Evolutionary conservation across 345 rosid species (phyloP).

Genomic region (Arabis alpina): DNA sequence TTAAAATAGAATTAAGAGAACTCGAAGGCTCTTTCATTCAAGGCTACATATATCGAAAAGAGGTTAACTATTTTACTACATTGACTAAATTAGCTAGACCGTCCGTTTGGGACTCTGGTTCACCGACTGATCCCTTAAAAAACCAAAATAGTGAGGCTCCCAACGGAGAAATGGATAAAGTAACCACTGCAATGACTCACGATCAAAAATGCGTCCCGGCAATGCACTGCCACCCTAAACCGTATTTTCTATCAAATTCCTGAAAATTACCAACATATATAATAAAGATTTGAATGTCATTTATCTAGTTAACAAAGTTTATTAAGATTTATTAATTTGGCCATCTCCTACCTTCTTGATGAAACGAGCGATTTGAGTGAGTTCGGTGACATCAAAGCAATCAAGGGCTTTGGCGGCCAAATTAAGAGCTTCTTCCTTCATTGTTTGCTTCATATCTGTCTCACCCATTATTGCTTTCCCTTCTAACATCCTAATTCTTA

Average conservation of each 20-base stretch:
- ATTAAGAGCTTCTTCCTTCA: constrained; percentile 73
- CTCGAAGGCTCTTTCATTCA: not conserved
- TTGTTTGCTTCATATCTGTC: constrained; percentile 78
- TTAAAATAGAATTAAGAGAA: not conserved
- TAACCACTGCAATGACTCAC: constrained; percentile 63
- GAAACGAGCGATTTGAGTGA: constrained; percentile 73
- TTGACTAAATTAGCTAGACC: constrained; percentile 17
- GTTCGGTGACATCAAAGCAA: constrained; percentile 68
- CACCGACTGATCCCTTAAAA: constrained; percentile 62
- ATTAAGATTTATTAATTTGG: no score
- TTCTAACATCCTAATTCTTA: constrained; percentile 59
- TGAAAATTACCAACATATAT: not conserved
- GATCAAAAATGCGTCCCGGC: constrained; percentile 68
- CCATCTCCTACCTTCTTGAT: constrained; percentile 57
- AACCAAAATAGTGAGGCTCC: constrained; percentile 61
- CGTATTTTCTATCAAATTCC: constrained; percentile 60
- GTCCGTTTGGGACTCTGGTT: not conserved
- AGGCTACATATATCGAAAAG: not conserved
- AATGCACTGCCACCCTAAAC: constrained; percentile 65
- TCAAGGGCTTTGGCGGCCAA: constrained; percentile 84
- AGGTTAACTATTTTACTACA: constrained; percentile 10
- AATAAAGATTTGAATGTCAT: not conserved
- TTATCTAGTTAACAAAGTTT: not conserved
- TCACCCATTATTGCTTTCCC: constrained; percentile 84
- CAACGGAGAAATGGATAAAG: constrained; percentile 60